A percentile compares a stretch with the other conserved stretches of the same genome.
Conservation (phyloP, 2,329 filamentous ascomycete species). For the Bipolaris cookei region DNA sequence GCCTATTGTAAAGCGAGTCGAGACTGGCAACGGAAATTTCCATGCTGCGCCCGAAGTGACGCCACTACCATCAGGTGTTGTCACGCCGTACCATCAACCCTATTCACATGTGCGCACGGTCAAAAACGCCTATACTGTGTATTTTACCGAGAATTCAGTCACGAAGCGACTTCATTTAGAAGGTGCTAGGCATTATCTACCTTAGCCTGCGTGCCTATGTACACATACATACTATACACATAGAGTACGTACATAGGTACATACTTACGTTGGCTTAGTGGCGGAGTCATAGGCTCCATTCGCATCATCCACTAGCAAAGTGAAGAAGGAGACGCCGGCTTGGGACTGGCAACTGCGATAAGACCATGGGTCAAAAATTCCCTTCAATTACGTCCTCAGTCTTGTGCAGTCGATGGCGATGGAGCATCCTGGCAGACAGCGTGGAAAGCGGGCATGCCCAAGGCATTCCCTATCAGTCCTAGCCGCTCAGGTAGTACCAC, state of each 20-base stretch:
- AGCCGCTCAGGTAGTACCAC: not conserved
- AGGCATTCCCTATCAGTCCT: not conserved
- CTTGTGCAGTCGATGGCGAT: not conserved
- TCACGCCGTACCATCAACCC: not conserved
- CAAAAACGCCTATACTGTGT: slow-evolving; percentile 4
- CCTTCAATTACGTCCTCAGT: not conserved
- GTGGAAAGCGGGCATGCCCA: not conserved
- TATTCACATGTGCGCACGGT: slow-evolving; percentile 2
- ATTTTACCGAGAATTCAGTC: slow-evolving; percentile 14
- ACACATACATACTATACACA: too few species aligned
- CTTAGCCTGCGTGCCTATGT: not conserved
- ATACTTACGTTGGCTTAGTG: not conserved
- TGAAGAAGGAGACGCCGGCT: not conserved
- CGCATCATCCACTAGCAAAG: not conserved
- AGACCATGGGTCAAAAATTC: not conserved
- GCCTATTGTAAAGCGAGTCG: slow-evolving; percentile 7
- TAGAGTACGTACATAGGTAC: too few species aligned
- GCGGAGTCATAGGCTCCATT: slow-evolving; percentile 6
- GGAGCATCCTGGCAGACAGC: not conserved
- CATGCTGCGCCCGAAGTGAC: slow-evolving; percentile 11
- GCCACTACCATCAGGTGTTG: slow-evolving; percentile 14
- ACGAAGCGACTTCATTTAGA: slow-evolving; percentile 1
- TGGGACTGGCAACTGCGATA: not conserved
- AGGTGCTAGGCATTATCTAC: not conserved
- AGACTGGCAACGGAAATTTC: slow-evolving; percentile 2